phyloP scores from a whole-genome alignment of 345 rosid genomes.

The Kernera saxatilis region DNA sequence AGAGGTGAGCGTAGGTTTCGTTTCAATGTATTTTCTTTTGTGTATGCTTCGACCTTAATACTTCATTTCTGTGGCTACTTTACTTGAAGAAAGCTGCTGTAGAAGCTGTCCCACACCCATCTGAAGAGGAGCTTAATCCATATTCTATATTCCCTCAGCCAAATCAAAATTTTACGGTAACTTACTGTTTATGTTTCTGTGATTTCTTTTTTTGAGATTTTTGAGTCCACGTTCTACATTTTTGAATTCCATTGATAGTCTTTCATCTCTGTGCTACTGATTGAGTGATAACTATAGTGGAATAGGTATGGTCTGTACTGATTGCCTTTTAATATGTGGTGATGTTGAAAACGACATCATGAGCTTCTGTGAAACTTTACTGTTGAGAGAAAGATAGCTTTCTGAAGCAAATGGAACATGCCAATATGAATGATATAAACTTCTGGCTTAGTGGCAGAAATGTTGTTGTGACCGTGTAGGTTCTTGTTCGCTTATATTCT shows the following conservation, averaged over 20 bases:
- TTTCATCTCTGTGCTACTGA: neutral
- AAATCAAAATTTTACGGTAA: conserved; percentile 73
- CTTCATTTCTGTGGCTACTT: neutral
- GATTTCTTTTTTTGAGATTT: neutral
- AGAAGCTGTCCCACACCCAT: conserved; percentile 47
- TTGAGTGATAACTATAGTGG: neutral
- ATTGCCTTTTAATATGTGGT: neutral
- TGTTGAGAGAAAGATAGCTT: neutral
- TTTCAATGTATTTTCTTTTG: neutral
- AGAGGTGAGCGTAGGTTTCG: conserved; percentile 34
- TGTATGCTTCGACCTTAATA: neutral
- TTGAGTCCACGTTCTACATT: neutral
- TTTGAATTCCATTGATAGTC: neutral
- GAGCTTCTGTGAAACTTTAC: neutral
- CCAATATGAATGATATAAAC: too few relatives aligned
- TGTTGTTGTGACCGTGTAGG: neutral
- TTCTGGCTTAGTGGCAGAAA: neutral
- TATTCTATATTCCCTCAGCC: conserved; percentile 72
- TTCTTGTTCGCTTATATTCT: neutral
- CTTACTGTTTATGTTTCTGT: neutral
- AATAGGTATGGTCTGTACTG: neutral
- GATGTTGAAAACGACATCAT: neutral
- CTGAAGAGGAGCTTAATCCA: conserved; percentile 88
- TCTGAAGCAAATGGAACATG: neutral
- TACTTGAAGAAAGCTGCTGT: conserved; percentile 42